Evolutionary conservation across 1,284 basidiomycete genomes (phyloP), one percentile per base, ranked within the genome.

Genomic region (Boletus mariae): DNA sequence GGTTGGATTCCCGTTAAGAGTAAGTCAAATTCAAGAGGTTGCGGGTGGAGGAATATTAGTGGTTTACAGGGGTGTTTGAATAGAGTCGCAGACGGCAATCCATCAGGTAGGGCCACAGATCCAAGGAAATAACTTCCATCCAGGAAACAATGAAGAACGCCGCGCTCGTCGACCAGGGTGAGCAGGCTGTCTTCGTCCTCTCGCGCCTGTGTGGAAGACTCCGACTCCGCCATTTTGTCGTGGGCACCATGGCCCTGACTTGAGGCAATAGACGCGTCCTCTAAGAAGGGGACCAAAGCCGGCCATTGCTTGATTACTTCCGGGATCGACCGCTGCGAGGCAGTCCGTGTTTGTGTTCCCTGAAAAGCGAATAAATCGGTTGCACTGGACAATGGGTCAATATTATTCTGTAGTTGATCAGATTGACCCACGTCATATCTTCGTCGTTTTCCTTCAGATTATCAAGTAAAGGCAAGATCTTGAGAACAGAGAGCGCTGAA

Each of bases 91-190:
- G 71, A 67, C 69, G 66, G 48, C 59, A 59, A 38, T 73, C 76
- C 37, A 80, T 57, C 38, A 60, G 64, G 57, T 23, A 66, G 54
- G 56, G 51, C 45, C 41, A 87, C 68, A 34, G 78, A 73, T 35
- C 93, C 92, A 32, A 95, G 75, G 44, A 86, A 80, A 70, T 89
- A 92, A 55, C 82, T 82, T 25, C 92, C 92, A 62, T 94, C 91
- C 46, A 94, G 73, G 67, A 83, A 91, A 59, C 73, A 78, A 63
- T 84, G 78, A 45, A 89, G 65, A 55, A 67, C 66, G 6, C 89
- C 87, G 23, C 67, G 57, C 50, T 76, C 72, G 62, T 90, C 87
- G 17, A 81, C 68, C 40, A 83, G 75, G 29, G 77, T 74, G 20
- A 91, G 73, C 49, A 90, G 71, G 61, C 85, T 90, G 61, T 84